These are phyloP conservation scores for Colletotrichum echinochloae DNA, from an alignment of 2,329 filamentous ascomycete genomes.

Conservation along the genomic window DNA sequence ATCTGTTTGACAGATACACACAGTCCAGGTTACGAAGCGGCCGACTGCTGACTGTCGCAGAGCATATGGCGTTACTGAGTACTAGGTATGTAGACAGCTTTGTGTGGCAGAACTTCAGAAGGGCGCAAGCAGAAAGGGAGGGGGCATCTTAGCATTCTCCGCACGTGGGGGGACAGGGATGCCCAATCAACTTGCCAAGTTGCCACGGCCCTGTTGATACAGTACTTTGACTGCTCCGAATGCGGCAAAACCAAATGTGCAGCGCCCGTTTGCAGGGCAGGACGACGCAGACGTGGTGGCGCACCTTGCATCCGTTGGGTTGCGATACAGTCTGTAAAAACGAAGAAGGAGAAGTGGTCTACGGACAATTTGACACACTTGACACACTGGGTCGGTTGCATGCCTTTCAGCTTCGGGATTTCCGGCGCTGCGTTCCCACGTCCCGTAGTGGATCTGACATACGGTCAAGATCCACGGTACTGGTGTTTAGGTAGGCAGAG, in stretches of 20 bases:
- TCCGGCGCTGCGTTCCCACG: constrained; percentile 11
- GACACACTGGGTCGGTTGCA: constrained; percentile 5
- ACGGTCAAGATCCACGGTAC: neutral
- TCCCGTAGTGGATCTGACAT: constrained; percentile 10
- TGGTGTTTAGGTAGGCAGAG: neutral
- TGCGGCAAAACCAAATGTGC: constrained; percentile 15
- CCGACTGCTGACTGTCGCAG: neutral
- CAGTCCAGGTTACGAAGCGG: neutral
- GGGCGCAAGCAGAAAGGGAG: neutral
- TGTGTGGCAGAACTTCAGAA: constrained; percentile 1
- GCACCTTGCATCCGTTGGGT: neutral
- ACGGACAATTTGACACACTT: neutral
- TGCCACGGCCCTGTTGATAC: neutral
- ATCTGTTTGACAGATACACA: neutral
- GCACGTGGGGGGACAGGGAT: constrained; percentile 40
- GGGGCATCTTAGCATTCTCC: constrained; percentile 9
- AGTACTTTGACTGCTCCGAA: constrained; percentile 7
- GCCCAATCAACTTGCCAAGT: neutral
- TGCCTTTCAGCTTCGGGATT: constrained; percentile 13
- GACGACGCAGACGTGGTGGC: neutral
- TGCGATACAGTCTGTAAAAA: neutral
- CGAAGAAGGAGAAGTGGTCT: neutral
- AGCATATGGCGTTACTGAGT: no score
- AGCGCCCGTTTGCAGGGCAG: constrained; percentile 36
- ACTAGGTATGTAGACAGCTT: no score